Evolutionary conservation across 2,329 filamentous ascomycete genomes (phyloP).

Genomic region (Chalaropsis thielavioides): DNA sequence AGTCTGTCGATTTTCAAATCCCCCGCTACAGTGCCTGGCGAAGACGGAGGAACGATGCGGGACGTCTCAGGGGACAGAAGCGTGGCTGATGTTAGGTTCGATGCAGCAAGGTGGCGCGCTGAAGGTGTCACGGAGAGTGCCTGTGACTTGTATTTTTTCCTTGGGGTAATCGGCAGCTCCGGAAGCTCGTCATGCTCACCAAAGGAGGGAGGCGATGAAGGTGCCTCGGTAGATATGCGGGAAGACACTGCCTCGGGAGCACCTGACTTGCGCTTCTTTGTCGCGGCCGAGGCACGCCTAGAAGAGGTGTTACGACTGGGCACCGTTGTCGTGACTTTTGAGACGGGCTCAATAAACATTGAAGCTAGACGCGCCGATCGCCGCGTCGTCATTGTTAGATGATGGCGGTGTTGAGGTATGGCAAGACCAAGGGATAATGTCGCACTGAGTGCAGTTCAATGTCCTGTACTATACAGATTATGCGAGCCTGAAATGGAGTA

Average conservation of each 20-base stretch:
- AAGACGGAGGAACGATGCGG: constrained; percentile 38
- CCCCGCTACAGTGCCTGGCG: not conserved
- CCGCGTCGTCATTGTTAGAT: constrained; percentile 1
- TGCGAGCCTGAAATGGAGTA: not conserved
- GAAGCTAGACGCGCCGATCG: constrained; percentile 11
- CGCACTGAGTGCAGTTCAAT: not conserved
- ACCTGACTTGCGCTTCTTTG: constrained; percentile 2
- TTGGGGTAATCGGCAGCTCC: not conserved
- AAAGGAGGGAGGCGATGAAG: not conserved
- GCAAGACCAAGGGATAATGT: not conserved
- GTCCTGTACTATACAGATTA: not conserved
- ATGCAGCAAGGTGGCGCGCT: constrained; percentile 44
- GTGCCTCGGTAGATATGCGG: not conserved
- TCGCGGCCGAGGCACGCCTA: not conserved
- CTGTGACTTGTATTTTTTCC: constrained; percentile 22
- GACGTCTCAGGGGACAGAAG: constrained; percentile 59
- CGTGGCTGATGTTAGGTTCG: constrained; percentile 51
- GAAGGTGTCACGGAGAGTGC: constrained; percentile 26
- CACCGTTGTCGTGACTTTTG: not conserved
- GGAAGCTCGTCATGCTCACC: not conserved
- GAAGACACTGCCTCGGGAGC: not conserved
- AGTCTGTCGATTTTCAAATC: not conserved
- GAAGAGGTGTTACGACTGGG: not conserved
- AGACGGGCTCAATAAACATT: not conserved
- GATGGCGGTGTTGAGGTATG: not conserved